Evolutionary conservation across 2,329 filamentous ascomycete genomes (phyloP), one percentile per base, ranked within the genome.

Genomic region (Harringtonia lauricola): DNA sequence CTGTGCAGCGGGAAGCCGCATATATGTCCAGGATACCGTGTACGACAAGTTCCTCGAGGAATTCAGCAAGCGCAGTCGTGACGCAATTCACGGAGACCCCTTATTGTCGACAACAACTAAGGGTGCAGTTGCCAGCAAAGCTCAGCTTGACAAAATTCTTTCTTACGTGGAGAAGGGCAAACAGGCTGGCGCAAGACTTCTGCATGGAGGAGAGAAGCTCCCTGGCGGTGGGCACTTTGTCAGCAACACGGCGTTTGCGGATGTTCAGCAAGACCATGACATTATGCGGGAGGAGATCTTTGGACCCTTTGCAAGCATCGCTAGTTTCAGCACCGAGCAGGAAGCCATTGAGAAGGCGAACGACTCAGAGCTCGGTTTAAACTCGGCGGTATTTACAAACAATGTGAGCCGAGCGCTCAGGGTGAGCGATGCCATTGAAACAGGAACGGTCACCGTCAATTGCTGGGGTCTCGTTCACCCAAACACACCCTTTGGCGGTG

Each of bases 131-230:
- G 75, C 83, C 45, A 79, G 76, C 12, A 79, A 77, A 59, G 60
- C 68, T n/a, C 81, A 85, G 57, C 81, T 78, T 54, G 78, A 83
- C 42, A 66, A 74, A 14, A 72, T 87, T 3, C 66, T 85, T 21
- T 68, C 70, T 6, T 86, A 81, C 59, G 78, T 86, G 47, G 70
- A 83, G 51, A 55, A 67, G 31, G 81, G 79, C 17, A 81, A 79
- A 58, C 67, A 70, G 8, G 78, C 81, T 55, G 80, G 79, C 19
- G 77, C 79, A 0, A 79, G 66, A 0, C 64, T 84, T 9, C 64
- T 68, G 18, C 62, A 71, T 3, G 81, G 81, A 30, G 80, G 79
- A 19, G 73, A 78, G 55, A 4, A 49, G 55, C 8, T 51, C 47
- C 6, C 79, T 78, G 54, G 75, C 59, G n/a, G 75, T 59, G 59